Evolutionary conservation across 352 stramenopile species (phyloP), one percentile per base, ranked within the genome.

Genomic region (Phytophthora litchii): DNA sequence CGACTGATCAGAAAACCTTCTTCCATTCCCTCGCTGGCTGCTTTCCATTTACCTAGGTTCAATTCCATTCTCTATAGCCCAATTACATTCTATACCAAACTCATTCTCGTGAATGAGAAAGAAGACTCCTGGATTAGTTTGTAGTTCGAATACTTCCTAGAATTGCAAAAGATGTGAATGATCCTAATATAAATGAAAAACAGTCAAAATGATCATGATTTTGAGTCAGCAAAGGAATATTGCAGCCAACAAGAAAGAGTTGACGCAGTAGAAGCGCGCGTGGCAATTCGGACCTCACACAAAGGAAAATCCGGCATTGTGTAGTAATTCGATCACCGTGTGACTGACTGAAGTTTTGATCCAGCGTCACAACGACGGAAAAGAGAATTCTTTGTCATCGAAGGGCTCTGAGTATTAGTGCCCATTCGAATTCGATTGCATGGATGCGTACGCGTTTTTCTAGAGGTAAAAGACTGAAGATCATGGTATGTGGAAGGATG

Each of bases 381-480:
- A 54, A 54, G 47, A 25, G 31, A 29, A 43, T 19, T 31, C 17
- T 52, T 36, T 52, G 17, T 31, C 14, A 3, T 44, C 25, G 43
- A 61, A 35, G 29, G 16, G 19, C 20, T 13, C 19, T 2, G 16
- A 44, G 55, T 58, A 23, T 58, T 58, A 51, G 46, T 64, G 40
- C 37, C 34, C 37, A 23, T 64, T 64, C 55, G 55, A 64, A 64
- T 64, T 64, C 42, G n/a, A 45, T 40, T 1, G 16, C 19, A 44
- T 29, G 42, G 8, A 9, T 8, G 21, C 25, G 10, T 48, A 46
- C n/a, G 16, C 25, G 42, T 38, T 40, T 19, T 54, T 61, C 42
- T n/a, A 29, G 40, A 23, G 32, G 11, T 23, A 16, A 8, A 8
- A 13, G 10, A 14, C 38, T 11, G 20, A 10, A 16, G 29, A 29